phyloP scores from a whole-genome alignment of 495 filamentous ascomycete genomes.

The Aspergillus haitiensis region DNA sequence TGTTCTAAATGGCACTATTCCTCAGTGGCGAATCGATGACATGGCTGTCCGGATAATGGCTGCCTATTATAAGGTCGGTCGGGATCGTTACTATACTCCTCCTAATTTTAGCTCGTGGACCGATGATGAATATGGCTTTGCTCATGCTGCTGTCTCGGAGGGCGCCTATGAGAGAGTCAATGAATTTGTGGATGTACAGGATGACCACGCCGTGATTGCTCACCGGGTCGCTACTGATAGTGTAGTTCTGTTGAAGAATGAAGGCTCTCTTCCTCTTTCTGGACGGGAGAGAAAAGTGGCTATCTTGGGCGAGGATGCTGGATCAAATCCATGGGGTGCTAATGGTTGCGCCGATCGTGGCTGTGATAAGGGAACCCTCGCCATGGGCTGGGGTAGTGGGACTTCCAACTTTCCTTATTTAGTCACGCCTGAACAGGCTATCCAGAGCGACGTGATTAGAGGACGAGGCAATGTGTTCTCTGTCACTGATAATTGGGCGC shows the following conservation, averaged over 20 bases:
- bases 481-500: conserved; percentile 74
- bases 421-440: conserved; percentile 80
- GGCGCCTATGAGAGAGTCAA: conserved; percentile 69
- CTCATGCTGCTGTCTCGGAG: conserved; percentile 60
- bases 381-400: conserved; percentile 93
- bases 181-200: conserved; percentile 79
- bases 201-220: conserved; percentile 68
- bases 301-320: conserved; percentile 86
- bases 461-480: conserved; percentile 58
- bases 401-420: conserved; percentile 90
- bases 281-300: conserved; percentile 71
- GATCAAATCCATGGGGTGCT: conserved; percentile 72
- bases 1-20: conserved; percentile 87
- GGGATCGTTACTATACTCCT: conserved; percentile 58
- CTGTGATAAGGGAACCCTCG: conserved; percentile 85
- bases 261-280: conserved; percentile 70
- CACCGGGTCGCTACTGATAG: conserved; percentile 72
- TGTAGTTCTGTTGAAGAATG: conserved; percentile 89
- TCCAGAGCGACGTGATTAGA: conserved; percentile 70
- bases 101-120: conserved; percentile 93
- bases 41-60: conserved; percentile 93
- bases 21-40: conserved; percentile 88
- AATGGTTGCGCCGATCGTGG: conserved; percentile 82
- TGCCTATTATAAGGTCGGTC: conserved; percentile 86
- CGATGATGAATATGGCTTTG: conserved; percentile 66